phyloP scores from a whole-genome alignment of 2,329 filamentous ascomycete genomes.

The Beauveria varroae region DNA sequence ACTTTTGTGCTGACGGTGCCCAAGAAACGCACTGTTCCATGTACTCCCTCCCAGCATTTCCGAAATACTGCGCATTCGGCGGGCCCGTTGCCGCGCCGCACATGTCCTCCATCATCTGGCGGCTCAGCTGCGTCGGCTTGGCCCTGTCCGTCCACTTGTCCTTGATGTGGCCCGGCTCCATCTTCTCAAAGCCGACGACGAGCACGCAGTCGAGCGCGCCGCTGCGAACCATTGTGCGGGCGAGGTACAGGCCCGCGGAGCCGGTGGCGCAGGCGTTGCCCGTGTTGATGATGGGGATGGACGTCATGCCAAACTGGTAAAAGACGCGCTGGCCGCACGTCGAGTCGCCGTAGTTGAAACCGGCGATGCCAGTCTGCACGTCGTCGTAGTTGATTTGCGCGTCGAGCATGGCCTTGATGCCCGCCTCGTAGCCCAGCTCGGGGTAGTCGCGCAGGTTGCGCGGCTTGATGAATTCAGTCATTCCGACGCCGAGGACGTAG shows the following conservation, averaged over 20 bases:
- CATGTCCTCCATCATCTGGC: slow-evolving; percentile 75
- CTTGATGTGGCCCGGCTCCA: slow-evolving; percentile 82
- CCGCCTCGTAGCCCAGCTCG: slow-evolving; percentile 87
- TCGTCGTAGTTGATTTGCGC: slow-evolving; percentile 95
- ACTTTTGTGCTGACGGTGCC: too few species aligned
- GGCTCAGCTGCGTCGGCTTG: slow-evolving; percentile 66
- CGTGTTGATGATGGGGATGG: slow-evolving; percentile 94
- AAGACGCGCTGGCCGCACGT: slow-evolving; percentile 95
- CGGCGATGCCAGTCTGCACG: slow-evolving; percentile 86
- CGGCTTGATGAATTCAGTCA: slow-evolving; percentile 99
- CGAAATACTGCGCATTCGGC: slow-evolving; percentile 86
- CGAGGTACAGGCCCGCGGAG: slow-evolving; percentile 81
- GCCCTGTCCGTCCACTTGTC: slow-evolving; percentile 76
- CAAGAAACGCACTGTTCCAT: slow-evolving; percentile 86
- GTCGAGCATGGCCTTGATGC: slow-evolving; percentile 79
- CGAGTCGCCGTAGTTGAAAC: slow-evolving; percentile 94
- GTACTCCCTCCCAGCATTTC: slow-evolving; percentile 87
- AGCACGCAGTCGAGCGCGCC: slow-evolving; percentile 82
- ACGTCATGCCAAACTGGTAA: slow-evolving; percentile 97
- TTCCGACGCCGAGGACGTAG: slow-evolving; percentile 94
- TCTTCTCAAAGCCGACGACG: slow-evolving; percentile 96
- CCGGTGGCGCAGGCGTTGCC: slow-evolving; percentile 98
- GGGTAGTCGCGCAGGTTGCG: slow-evolving; percentile 90
- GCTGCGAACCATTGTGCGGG: slow-evolving; percentile 66
- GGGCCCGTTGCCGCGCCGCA: slow-evolving; percentile 74